Percentiles rank a stretch among this genome's conserved stretches.
phyloP scores from a whole-genome alignment of 345 rosid genomes.

The Populus deltoides region DNA sequence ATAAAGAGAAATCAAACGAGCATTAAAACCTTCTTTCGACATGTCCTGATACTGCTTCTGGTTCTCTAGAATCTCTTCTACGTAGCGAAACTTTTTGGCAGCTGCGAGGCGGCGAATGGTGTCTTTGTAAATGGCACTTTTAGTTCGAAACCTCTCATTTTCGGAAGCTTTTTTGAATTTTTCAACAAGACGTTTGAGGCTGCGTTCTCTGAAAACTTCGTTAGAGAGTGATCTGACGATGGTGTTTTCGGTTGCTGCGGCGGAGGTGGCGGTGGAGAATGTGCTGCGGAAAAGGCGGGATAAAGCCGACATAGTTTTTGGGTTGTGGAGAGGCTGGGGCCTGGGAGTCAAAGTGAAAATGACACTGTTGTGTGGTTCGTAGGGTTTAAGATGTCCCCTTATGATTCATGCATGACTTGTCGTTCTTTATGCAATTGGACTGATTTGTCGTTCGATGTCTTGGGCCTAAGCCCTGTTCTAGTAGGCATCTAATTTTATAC shows the following conservation, averaged over 20 bases:
- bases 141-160: constrained; percentile 50
- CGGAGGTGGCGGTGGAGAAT: neutral
- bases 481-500: too few relatives aligned
- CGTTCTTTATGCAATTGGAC: too few relatives aligned
- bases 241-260: constrained; percentile 3
- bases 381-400: too few relatives aligned
- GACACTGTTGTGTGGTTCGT: too few relatives aligned
- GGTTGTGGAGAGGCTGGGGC: too few relatives aligned
- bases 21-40: constrained; percentile 58
- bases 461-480: too few relatives aligned
- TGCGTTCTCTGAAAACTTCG: constrained; percentile 47
- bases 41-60: constrained; percentile 62
- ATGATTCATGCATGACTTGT: too few relatives aligned
- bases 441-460: too few relatives aligned
- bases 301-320: too few relatives aligned
- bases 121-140: constrained; percentile 37
- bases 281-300: too few relatives aligned
- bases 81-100: constrained; percentile 40
- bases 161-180: constrained; percentile 55
- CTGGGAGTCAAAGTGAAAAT: too few relatives aligned
- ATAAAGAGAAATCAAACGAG: constrained; percentile 48
- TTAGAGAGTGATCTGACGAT: constrained; percentile 18
- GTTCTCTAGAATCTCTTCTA: constrained; percentile 62
- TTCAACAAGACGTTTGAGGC: constrained; percentile 52
- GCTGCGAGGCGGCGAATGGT: constrained; percentile 63